Evolutionary conservation across 2,329 filamentous ascomycete genomes (phyloP).

Genomic region (Arthroderma uncinatum): DNA sequence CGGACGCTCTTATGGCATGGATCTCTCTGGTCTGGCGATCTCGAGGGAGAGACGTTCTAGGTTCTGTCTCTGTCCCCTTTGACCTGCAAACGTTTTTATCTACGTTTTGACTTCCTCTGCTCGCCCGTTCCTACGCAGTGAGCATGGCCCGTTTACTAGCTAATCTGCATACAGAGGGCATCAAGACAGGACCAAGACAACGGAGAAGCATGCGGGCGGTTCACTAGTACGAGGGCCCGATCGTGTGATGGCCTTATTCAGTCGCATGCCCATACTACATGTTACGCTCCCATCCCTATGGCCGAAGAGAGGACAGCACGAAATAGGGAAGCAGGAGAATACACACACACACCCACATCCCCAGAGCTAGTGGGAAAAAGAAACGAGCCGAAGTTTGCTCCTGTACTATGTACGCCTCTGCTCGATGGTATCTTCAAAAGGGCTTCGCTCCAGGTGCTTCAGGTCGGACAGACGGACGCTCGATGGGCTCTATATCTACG

Average conservation of each 20-base stretch:
- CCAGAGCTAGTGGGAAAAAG: background rate
- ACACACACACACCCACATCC: background rate
- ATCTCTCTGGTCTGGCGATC: no score
- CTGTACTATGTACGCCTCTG: conserved; percentile 1
- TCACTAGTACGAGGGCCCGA: background rate
- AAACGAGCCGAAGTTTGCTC: conserved; percentile 1
- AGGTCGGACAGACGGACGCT: background rate
- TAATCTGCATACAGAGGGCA: background rate
- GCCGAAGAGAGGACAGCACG: background rate
- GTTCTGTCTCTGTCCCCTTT: no score
- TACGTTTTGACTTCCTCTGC: no score
- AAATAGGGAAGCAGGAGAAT: background rate
- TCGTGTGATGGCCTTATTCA: background rate
- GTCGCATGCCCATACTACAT: background rate
- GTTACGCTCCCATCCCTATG: background rate
- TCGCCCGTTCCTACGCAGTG: no score
- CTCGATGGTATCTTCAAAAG: background rate
- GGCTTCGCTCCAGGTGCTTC: background rate
- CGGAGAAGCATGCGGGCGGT: background rate
- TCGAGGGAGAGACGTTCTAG: no score
- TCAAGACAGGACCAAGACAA: background rate
- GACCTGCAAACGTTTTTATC: no score
- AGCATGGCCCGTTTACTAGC: no score
- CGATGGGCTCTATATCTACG: background rate
- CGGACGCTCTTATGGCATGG: background rate